Conservation (phyloP, 208 protist species). For the Lotmaria passim region DNA sequence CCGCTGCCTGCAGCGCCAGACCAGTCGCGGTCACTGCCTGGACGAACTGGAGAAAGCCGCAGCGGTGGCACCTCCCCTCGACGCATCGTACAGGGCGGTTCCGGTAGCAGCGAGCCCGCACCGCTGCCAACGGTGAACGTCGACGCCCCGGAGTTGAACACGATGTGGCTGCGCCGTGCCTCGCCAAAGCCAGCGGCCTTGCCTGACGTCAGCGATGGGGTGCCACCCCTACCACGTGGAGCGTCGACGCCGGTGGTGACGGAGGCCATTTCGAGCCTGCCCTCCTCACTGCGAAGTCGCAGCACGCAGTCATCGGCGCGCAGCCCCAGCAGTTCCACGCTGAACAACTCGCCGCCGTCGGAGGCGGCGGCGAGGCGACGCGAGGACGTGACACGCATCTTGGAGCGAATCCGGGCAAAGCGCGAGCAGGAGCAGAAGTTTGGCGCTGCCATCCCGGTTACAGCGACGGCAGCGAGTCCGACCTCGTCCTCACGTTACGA, state of each 20-base stretch:
- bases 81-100: background rate
- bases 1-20: constrained; percentile 8
- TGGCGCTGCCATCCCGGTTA: constrained; percentile 7
- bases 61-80: constrained; percentile 1
- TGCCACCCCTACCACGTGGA: background rate
- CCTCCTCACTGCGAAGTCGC: constrained; percentile 17
- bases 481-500: constrained; percentile 3
- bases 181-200: background rate
- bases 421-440: constrained; percentile 33
- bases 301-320: background rate
- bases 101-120: constrained; percentile 7
- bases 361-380: constrained; percentile 31
- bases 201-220: background rate
- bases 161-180: constrained; percentile 19
- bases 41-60: background rate
- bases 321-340: constrained; percentile 10
- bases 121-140: constrained; percentile 30
- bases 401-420: constrained; percentile 46
- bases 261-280: constrained; percentile 5
- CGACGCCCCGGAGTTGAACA: constrained; percentile 29
- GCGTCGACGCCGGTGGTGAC: constrained; percentile 6
- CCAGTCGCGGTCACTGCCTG: constrained; percentile 2
- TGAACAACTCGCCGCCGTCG: constrained; percentile 2
- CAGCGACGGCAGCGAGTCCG: constrained; percentile 3
- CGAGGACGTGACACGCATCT: constrained; percentile 48